Evolutionary conservation across 106 monocot species (phyloP), one percentile per base, ranked within the genome.

Genomic region (Dioscorea zingiberensis): DNA sequence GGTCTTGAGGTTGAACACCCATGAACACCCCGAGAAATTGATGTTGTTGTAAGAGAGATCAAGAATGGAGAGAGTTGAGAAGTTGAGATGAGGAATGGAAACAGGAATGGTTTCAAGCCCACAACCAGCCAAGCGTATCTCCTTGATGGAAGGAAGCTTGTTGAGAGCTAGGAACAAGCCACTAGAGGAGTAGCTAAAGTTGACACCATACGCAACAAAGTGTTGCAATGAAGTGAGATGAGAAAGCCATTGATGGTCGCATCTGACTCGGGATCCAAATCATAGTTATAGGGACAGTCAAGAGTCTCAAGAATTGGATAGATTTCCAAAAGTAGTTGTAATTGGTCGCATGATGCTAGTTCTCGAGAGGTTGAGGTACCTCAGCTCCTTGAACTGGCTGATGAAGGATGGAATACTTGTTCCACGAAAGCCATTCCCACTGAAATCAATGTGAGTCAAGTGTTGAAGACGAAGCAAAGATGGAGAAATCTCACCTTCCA

Each of bases 371-470:
- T 77, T 63, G 0, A 76, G 64, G 24, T 72, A 81, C 21, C 45
- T 64, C 32, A 83, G 3, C 2, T 67, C 51, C 24, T 44, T 46
- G 21, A 83, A 45, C 3, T 73, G 65, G 18, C 68, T 71, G 13
- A 73, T 22, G 56, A 81, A 77, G 2, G 21, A 11, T 10, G 77
- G 81, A 21, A 76, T 55, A 5, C 10, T 4, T 18, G 27, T 19
- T 2, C 44, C 38, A 22, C 1, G 13, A 58, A 83, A 75, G 27
- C 62, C 22, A 21, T 78, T 83, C 21, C 4, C 8, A 47, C 75
- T 83, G 1, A 83, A 73, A 22, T 75, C 75, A 27, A 83, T 19
- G 60, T 83, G 25, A 24, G 49, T 67, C 11, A 83, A 55, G 27
- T 71, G 28, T 30, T 17, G 2, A 17, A 77, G 24, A 25, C 4